phyloP scores from a whole-genome alignment of 2,329 filamentous ascomycete species.

The Ramularia collo-cygni region DNA sequence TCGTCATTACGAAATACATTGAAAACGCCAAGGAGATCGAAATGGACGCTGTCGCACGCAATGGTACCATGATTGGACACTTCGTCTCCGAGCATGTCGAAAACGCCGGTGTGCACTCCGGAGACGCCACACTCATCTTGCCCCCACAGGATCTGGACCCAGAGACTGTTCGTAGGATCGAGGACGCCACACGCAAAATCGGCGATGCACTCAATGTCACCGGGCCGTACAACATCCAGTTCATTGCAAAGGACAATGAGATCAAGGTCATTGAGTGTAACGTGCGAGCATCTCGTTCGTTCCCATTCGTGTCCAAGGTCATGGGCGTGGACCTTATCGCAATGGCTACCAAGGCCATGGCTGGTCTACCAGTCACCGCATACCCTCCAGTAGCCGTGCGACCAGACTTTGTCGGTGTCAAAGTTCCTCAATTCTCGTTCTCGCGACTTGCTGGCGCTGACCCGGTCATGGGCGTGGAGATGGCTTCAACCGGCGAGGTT shows the following conservation, averaged over 20 bases:
- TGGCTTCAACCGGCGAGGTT: slow-evolving; percentile 98
- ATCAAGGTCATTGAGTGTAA: slow-evolving; percentile 99
- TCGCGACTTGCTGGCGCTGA: slow-evolving; percentile 93
- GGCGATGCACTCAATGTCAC: slow-evolving; percentile 90
- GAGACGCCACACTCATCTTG: slow-evolving; percentile 90
- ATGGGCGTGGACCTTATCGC: slow-evolving; percentile 97
- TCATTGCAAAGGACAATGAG: slow-evolving; percentile 98
- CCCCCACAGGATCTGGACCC: slow-evolving; percentile 87
- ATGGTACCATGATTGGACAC: slow-evolving; percentile 84
- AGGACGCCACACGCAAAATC: slow-evolving; percentile 93
- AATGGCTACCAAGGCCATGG: slow-evolving; percentile 97
- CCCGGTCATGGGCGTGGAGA: slow-evolving; percentile 93
- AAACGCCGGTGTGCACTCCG: slow-evolving; percentile 96
- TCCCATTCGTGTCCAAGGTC: slow-evolving; percentile 97
- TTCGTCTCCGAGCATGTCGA: slow-evolving; percentile 99
- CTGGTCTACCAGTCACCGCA: slow-evolving; percentile 70
- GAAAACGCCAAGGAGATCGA: slow-evolving; percentile 99
- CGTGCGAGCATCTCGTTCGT: slow-evolving; percentile 88
- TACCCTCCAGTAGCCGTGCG: slow-evolving; percentile 74
- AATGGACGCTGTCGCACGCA: slow-evolving; percentile 94
- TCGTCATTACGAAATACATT: slow-evolving; percentile 99
- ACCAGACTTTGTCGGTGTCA: slow-evolving; percentile 83
- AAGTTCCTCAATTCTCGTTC: slow-evolving; percentile 99
- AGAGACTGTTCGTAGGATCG: slow-evolving; percentile 84
- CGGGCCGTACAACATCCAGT: slow-evolving; percentile 97